Evolutionary conservation across 2,329 filamentous ascomycete species (phyloP), one percentile per base, ranked within the genome.

Genomic region (Ascochyta lentis): DNA sequence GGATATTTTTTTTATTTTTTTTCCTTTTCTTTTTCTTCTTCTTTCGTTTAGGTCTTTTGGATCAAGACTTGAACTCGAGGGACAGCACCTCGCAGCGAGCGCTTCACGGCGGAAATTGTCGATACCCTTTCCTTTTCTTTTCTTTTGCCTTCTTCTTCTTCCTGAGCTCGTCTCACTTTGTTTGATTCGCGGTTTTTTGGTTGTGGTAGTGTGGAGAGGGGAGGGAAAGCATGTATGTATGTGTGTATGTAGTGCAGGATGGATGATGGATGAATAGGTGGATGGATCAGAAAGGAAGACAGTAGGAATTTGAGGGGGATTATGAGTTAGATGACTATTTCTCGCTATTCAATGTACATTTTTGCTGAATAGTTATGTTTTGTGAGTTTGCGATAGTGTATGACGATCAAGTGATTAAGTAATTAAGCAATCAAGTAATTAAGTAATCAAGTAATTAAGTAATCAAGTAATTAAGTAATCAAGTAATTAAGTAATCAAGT

Each of bases 101-200:
- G 67, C 70, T 70, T 70, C 67, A 59, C 68, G 60, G 70, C 67
- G 66, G 68, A 54, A 57, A 67, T 60, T 67, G 65, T 71, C 65
- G 69, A 73, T 73, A 73, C 70, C 70, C 67, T 67, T 66, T 54
- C 39, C 50, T 65, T 45, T 48, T 52, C 42, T 46, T 47, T 26
- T 7, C 4, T 6, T 8, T 26, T n/a, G n/a, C n/a, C 24, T 26
- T 26, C 24, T 51, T 49, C 35, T 46, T 56, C 19, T 51, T 26
- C 31, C 27, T 39, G 39, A 40, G 35, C 38, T 43, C 43, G 44
- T 52, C 15, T 49, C 27, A 43, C 55, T 12, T 47, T 53, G 24
- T 8, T 61, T 59, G 52, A 31, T 27, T 45, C 48, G 26, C 43
- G 48, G 38, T 54, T 39, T n/a, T 35, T 55, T 26, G 56, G 34